Percentiles rank a stretch among this genome's conserved stretches.
phyloP scores from a whole-genome alignment of 805 yeast genomes.

The Yarrowia sp. region DNA sequence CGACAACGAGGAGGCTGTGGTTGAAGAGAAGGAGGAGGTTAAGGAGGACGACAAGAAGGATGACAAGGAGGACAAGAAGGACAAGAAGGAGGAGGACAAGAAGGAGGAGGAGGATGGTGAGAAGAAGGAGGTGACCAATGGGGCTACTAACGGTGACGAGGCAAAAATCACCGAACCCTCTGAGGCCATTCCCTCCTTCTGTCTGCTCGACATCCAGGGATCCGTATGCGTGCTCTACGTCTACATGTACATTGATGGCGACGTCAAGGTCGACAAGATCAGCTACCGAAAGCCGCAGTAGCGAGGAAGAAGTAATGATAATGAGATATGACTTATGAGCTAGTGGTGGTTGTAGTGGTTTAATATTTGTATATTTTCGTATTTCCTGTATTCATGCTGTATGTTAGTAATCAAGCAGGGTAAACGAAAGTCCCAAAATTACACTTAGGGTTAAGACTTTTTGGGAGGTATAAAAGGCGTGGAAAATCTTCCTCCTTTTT shows the following conservation, averaged over 20 bases:
- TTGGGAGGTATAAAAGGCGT: not conserved
- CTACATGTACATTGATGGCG: slow-evolving; percentile 75
- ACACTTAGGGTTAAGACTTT: slow-evolving; percentile 8
- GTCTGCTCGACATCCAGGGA: slow-evolving; percentile 82
- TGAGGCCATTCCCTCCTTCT: slow-evolving; percentile 74
- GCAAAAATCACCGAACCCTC: slow-evolving; percentile 28
- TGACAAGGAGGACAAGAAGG: slow-evolving; percentile 31
- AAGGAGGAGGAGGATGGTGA: slow-evolving; percentile 16
- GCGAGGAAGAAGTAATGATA: not conserved
- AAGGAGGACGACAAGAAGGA: slow-evolving; percentile 37
- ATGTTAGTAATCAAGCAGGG: not conserved
- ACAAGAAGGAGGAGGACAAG: slow-evolving; percentile 9
- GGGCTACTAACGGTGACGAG: not conserved
- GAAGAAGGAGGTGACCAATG: not conserved
- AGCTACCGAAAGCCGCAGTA: slow-evolving; percentile 48
- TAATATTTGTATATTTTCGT: no score
- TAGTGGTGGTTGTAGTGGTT: no score
- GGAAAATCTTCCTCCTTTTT: not conserved
- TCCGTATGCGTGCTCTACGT: slow-evolving; percentile 75
- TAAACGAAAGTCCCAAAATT: slow-evolving; percentile 1
- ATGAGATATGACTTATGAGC: not conserved
- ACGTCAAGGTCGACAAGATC: slow-evolving; percentile 88
- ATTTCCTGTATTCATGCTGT: not conserved
- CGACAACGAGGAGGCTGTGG: slow-evolving; percentile 40
- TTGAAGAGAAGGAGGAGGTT: slow-evolving; percentile 37